Evolutionary conservation across 768 basidiomycete species (phyloP).

Genomic region (Amanita rimosa): DNA sequence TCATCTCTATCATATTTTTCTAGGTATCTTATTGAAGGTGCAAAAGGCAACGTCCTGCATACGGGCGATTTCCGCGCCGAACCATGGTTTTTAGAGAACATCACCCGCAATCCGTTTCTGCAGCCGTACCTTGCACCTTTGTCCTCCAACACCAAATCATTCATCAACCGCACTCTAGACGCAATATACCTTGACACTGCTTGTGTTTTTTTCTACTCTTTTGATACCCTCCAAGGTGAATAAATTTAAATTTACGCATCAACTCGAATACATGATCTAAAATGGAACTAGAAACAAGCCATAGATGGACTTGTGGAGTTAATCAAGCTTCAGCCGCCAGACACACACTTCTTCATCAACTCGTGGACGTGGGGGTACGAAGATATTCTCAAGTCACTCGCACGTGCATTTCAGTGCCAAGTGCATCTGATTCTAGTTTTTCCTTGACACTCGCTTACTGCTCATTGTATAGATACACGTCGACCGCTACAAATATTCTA

Average conservation of each 20-base stretch:
- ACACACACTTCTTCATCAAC: conserved; percentile 80
- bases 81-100: conserved; percentile 58
- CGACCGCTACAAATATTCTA: conserved; percentile 74
- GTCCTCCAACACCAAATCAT: conserved; percentile 1
- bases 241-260: not conserved
- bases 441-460: not conserved
- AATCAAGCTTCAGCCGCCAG: conserved; percentile 52
- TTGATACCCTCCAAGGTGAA: conserved; percentile 52
- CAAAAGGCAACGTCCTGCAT: conserved; percentile 65
- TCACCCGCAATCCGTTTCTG: conserved; percentile 61
- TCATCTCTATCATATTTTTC: not conserved
- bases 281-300: conserved; percentile 44
- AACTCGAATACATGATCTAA: not conserved
- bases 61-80: conserved; percentile 94
- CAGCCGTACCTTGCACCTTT: conserved; percentile 50
- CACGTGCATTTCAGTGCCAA: conserved; percentile 50
- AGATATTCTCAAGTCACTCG: conserved; percentile 71
- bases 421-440: conserved; percentile 22
- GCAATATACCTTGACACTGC: conserved; percentile 83
- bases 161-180: conserved; percentile 39
- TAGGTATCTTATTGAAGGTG: conserved; percentile 80
- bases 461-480: conserved; percentile 63
- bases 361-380: conserved; percentile 98
- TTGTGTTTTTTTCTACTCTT: conserved; percentile 37
- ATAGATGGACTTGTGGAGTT: conserved; percentile 56